phyloP scores from a whole-genome alignment of 345 rosid species.

The Pugionium dolabratum region DNA sequence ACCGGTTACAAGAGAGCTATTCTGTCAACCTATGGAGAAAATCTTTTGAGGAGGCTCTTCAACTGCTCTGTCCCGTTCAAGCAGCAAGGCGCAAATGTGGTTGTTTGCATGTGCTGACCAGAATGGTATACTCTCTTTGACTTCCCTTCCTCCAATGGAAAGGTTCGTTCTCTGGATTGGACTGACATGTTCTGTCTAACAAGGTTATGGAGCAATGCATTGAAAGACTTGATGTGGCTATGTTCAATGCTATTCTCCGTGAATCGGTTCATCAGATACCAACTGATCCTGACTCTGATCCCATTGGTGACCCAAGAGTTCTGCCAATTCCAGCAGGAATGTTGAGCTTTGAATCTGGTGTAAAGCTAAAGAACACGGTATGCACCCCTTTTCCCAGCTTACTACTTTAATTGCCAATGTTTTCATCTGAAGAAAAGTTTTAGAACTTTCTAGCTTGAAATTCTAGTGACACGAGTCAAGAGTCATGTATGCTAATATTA shows the following conservation, averaged over 20 bases:
- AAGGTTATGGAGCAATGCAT: constrained; percentile 92
- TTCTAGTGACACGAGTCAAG: no score
- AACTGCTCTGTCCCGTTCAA: constrained; percentile 80
- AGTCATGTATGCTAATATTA: constrained; percentile 5
- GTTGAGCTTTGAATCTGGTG: constrained; percentile 98
- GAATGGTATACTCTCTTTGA: constrained; percentile 51
- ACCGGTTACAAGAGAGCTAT: constrained; percentile 77
- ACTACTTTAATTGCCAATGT: constrained; percentile 9
- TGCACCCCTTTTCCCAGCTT: no score
- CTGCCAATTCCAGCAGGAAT: constrained; percentile 96
- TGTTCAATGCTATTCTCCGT: constrained; percentile 95
- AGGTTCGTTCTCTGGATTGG: constrained; percentile 17
- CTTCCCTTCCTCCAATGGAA: constrained; percentile 13
- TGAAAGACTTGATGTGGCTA: constrained; percentile 86
- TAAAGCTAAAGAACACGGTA: constrained; percentile 88
- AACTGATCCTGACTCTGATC: constrained; percentile 85
- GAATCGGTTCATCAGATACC: constrained; percentile 94
- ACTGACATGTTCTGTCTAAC: constrained; percentile 49
- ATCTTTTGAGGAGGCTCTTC: constrained; percentile 79
- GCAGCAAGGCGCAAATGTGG: constrained; percentile 77
- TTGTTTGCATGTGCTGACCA: constrained; percentile 72
- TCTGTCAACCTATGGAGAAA: constrained; percentile 77
- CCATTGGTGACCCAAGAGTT: constrained; percentile 79
- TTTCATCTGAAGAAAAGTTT: not conserved
- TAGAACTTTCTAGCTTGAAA: no score